phyloP scores from a whole-genome alignment of 164 flowering plant genomes.

The Cinnamomum micranthum region DNA sequence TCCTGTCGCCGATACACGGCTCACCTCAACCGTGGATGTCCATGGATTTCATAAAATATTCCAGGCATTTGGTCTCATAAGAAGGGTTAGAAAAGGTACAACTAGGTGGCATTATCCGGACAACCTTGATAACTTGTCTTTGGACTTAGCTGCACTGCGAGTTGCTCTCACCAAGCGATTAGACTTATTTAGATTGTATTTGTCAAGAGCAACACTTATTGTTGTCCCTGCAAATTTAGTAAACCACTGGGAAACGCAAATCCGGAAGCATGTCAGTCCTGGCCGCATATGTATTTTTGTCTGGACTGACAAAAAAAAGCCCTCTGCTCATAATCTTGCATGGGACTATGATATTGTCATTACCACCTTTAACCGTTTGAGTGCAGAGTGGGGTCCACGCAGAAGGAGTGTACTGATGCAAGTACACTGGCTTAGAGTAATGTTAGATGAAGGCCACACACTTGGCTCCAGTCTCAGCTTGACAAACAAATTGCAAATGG shows the following conservation, averaged over 20 bases:
- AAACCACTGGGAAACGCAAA: constrained; percentile 92
- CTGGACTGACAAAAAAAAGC: constrained; percentile 75
- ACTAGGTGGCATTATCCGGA: constrained; percentile 74
- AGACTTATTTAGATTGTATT: constrained; percentile 64
- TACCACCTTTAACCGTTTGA: constrained; percentile 85
- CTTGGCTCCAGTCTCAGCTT: constrained; percentile 88
- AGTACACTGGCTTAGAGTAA: constrained; percentile 92
- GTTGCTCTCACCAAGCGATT: constrained; percentile 75
- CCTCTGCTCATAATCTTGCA: constrained; percentile 70
- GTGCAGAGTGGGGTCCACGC: constrained; percentile 84
- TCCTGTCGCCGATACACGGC: constrained; percentile 38
- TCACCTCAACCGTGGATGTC: constrained; percentile 29
- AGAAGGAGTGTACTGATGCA: constrained; percentile 76
- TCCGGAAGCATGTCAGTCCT: constrained; percentile 67
- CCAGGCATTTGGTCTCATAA: constrained; percentile 77
- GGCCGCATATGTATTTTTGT: constrained; percentile 66
- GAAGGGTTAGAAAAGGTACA: constrained; percentile 44
- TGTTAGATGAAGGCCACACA: constrained; percentile 96
- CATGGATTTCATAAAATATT: constrained; percentile 58
- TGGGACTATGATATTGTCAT: constrained; percentile 97
- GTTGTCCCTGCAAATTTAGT: constrained; percentile 93
- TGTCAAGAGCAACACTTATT: constrained; percentile 83
- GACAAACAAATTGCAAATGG: constrained; percentile 95
- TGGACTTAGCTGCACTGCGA: constrained; percentile 75
- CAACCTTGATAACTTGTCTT: constrained; percentile 49